Evolutionary conservation across 257 asterid species (phyloP).

Genomic region (Linaria vulgaris): DNA sequence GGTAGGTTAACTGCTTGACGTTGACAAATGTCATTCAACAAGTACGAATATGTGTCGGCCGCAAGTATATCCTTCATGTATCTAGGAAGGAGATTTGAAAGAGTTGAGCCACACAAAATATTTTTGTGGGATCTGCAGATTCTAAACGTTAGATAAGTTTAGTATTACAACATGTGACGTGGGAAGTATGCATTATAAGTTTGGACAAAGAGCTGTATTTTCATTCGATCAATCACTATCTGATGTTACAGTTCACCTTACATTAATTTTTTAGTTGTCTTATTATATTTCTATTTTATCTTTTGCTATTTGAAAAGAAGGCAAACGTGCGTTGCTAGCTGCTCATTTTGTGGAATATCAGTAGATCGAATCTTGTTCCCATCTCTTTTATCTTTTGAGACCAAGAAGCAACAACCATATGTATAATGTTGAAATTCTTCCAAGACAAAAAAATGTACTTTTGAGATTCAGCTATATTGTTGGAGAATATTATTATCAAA

Average conservation of each 20-base stretch:
- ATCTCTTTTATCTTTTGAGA: background rate
- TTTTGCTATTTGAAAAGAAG: slow-evolving; percentile 2
- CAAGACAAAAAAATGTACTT: too few species aligned
- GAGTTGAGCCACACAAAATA: slow-evolving; percentile 24
- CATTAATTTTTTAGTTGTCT: slow-evolving; percentile 19
- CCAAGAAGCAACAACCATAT: too few species aligned
- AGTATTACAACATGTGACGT: slow-evolving; percentile 14
- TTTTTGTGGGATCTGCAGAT: slow-evolving; percentile 25
- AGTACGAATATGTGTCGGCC: slow-evolving; percentile 48
- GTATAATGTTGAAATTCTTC: too few species aligned
- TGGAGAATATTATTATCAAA: too few species aligned
- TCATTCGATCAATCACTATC: slow-evolving; percentile 18
- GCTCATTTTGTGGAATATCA: slow-evolving; percentile 22
- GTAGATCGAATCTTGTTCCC: slow-evolving; percentile 19
- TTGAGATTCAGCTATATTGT: too few species aligned
- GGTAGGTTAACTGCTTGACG: too few species aligned
- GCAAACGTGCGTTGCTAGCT: slow-evolving; percentile 21
- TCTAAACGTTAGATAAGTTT: background rate
- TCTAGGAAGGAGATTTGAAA: slow-evolving; percentile 11
- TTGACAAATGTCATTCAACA: background rate
- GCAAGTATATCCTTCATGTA: slow-evolving; percentile 8
- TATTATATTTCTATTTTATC: background rate
- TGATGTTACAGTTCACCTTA: slow-evolving; percentile 29
- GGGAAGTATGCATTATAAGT: slow-evolving; percentile 6
- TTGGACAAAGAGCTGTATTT: slow-evolving; percentile 13